A percentile compares a stretch with the other conserved stretches of the same genome.
These are phyloP conservation scores for Naganishia liquefaciens DNA, from an alignment of 1,284 basidiomycete species.

Conservation along the genomic window DNA sequence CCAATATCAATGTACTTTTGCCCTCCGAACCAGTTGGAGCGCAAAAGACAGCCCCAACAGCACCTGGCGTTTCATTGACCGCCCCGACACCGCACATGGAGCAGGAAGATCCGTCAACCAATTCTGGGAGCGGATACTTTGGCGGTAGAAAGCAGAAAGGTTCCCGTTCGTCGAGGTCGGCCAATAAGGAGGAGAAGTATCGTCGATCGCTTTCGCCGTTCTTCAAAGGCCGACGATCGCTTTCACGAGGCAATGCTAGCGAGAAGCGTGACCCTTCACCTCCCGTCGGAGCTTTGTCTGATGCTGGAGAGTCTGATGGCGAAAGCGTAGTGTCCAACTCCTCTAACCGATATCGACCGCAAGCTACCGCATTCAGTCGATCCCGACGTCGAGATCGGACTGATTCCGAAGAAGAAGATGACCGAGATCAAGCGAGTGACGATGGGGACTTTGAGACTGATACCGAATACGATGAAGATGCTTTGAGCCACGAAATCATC, in stretches of 20 bases:
- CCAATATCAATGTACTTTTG: slow-evolving; percentile 8
- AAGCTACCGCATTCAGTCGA: slow-evolving; percentile 45
- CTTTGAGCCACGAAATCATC: slow-evolving; percentile 35
- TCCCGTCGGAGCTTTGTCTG: slow-evolving; percentile 66
- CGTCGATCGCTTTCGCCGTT: slow-evolving; percentile 49
- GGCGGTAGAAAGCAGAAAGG: slow-evolving; percentile 4
- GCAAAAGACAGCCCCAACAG: slow-evolving; percentile 5
- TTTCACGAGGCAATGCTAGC: slow-evolving; percentile 43
- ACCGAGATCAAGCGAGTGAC: slow-evolving; percentile 39
- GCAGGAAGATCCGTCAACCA: background rate
- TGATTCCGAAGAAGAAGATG: slow-evolving; percentile 55
- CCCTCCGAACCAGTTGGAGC: slow-evolving; percentile 25
- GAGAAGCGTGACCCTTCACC: slow-evolving; percentile 68
- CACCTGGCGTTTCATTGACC: slow-evolving; percentile 29
- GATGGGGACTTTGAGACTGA: slow-evolving; percentile 45
- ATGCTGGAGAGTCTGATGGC: slow-evolving; percentile 66
- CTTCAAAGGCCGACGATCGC: slow-evolving; percentile 51
- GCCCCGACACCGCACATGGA: slow-evolving; percentile 19
- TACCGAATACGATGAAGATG: slow-evolving; percentile 48
- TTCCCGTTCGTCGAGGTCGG: slow-evolving; percentile 9
- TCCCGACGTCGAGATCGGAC: slow-evolving; percentile 44
- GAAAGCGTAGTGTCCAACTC: slow-evolving; percentile 55
- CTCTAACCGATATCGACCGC: slow-evolving; percentile 56
- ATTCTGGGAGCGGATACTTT: slow-evolving; percentile 9
- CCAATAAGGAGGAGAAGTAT: slow-evolving; percentile 28